Evolutionary conservation across 106 monocot genomes (phyloP).

Genomic region (Allium cepa): DNA sequence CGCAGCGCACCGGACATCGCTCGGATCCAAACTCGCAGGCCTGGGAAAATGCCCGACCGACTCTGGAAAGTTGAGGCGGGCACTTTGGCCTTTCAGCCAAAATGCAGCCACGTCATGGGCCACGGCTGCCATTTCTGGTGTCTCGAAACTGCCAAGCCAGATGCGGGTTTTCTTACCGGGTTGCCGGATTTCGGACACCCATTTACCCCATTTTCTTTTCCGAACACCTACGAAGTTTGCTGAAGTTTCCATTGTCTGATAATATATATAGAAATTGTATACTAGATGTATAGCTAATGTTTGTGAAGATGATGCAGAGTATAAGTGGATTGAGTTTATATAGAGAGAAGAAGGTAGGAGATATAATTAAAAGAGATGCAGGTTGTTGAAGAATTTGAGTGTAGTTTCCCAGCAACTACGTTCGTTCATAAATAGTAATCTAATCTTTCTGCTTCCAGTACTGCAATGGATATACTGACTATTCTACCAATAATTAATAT

Average conservation of each 20-base stretch:
- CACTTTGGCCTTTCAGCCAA: slow-evolving; percentile 40
- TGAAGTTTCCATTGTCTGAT: too few relatives aligned
- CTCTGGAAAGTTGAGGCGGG: slow-evolving; percentile 64
- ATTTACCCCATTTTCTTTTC: slow-evolving; percentile 79
- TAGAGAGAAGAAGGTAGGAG: background rate
- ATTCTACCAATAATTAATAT: too few relatives aligned
- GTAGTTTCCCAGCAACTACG: too few relatives aligned
- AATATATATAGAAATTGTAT: background rate
- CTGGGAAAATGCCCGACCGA: slow-evolving; percentile 38
- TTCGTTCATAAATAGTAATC: too few relatives aligned
- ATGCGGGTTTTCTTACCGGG: slow-evolving; percentile 80
- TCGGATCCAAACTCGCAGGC: slow-evolving; percentile 35
- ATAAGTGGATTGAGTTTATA: slow-evolving; percentile 4
- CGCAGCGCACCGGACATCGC: slow-evolving; percentile 54
- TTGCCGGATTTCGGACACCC: slow-evolving; percentile 84
- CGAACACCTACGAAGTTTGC: slow-evolving; percentile 45
- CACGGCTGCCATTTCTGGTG: slow-evolving; percentile 67
- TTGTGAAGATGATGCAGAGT: background rate
- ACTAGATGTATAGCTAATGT: background rate
- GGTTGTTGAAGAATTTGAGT: too few relatives aligned
- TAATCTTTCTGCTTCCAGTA: too few relatives aligned
- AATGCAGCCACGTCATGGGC: slow-evolving; percentile 80
- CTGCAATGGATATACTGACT: too few relatives aligned
- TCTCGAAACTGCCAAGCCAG: slow-evolving; percentile 80
- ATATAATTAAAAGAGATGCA: too few relatives aligned